phyloP scores from a whole-genome alignment of 805 yeast genomes.

The Yarrowia bubula region DNA sequence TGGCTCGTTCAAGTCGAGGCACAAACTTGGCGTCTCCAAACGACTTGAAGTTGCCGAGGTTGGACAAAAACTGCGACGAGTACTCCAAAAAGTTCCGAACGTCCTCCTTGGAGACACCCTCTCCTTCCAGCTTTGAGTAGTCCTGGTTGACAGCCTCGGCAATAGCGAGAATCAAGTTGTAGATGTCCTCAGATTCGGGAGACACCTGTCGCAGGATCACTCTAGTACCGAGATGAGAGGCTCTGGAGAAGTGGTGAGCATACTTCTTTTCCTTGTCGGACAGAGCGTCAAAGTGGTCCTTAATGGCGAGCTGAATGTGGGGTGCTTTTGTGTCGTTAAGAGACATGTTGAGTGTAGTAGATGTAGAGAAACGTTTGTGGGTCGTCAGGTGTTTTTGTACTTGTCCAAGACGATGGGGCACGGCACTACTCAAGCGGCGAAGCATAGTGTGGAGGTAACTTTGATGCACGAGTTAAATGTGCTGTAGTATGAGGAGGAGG shows the following conservation, averaged over 20 bases:
- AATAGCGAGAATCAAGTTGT: constrained; percentile 61
- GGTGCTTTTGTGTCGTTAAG: constrained; percentile 59
- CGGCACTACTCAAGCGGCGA: constrained; percentile 28
- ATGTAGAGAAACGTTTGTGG: neutral
- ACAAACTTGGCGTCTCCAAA: constrained; percentile 87
- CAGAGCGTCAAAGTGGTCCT: constrained; percentile 64
- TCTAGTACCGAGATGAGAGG: constrained; percentile 80
- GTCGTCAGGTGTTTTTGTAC: constrained; percentile 21
- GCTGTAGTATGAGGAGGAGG: too few relatives aligned
- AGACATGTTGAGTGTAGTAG: constrained; percentile 2
- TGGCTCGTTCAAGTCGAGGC: constrained; percentile 54
- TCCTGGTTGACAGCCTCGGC: constrained; percentile 54
- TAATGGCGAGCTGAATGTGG: constrained; percentile 65
- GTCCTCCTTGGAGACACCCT: constrained; percentile 40
- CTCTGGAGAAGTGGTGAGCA: constrained; percentile 81
- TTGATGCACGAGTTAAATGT: neutral
- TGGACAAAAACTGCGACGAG: constrained; percentile 60
- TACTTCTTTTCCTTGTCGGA: constrained; percentile 60
- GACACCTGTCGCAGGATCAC: constrained; percentile 79
- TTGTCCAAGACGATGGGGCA: constrained; percentile 26
- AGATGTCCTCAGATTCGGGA: constrained; percentile 74
- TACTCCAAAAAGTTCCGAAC: constrained; percentile 54
- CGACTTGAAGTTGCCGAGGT: constrained; percentile 74
- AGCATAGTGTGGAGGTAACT: constrained; percentile 18
- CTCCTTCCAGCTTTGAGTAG: constrained; percentile 53